A percentile compares a stretch with the other conserved stretches of the same genome.
phyloP scores from a whole-genome alignment of 371 early-diverging fungal species.

The Mucor mucedo region DNA sequence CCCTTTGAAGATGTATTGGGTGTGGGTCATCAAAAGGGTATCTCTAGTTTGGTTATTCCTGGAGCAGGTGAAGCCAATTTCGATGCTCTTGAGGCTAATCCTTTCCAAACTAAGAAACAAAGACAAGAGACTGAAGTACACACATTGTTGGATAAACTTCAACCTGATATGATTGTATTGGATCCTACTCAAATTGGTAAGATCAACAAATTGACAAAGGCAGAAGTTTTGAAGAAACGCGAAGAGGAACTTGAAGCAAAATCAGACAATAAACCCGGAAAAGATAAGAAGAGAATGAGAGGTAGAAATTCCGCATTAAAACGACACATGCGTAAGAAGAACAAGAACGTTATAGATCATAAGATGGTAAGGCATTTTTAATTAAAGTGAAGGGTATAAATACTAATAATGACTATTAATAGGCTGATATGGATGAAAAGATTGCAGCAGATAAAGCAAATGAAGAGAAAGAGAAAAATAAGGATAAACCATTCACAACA shows the following conservation, averaged over 20 bases:
- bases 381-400: neutral
- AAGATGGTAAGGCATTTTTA: slow-evolving; percentile 45
- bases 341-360: slow-evolving; percentile 77
- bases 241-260: slow-evolving; percentile 51
- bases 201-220: slow-evolving; percentile 52
- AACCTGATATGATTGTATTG: slow-evolving; percentile 89
- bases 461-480: slow-evolving; percentile 30
- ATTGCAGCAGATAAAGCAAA: slow-evolving; percentile 32
- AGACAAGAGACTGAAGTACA: slow-evolving; percentile 94
- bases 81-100: slow-evolving; percentile 94
- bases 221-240: slow-evolving; percentile 40
- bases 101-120: slow-evolving; percentile 92
- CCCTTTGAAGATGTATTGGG: slow-evolving; percentile 99
- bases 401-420: slow-evolving; percentile 2
- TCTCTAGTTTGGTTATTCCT: slow-evolving; percentile 90
- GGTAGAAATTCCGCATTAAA: slow-evolving; percentile 81
- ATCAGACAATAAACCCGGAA: slow-evolving; percentile 48
- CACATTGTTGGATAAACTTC: slow-evolving; percentile 88
- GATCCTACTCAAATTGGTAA: slow-evolving; percentile 80
- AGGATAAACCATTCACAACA: slow-evolving; percentile 44
- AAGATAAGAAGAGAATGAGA: slow-evolving; percentile 69
- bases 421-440: slow-evolving; percentile 34
- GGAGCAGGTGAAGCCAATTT: slow-evolving; percentile 98
- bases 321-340: slow-evolving; percentile 75
- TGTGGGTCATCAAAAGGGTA: slow-evolving; percentile 84